Conservation (phyloP, 2,329 filamentous ascomycete species). For the Xylariales sp. region DNA sequence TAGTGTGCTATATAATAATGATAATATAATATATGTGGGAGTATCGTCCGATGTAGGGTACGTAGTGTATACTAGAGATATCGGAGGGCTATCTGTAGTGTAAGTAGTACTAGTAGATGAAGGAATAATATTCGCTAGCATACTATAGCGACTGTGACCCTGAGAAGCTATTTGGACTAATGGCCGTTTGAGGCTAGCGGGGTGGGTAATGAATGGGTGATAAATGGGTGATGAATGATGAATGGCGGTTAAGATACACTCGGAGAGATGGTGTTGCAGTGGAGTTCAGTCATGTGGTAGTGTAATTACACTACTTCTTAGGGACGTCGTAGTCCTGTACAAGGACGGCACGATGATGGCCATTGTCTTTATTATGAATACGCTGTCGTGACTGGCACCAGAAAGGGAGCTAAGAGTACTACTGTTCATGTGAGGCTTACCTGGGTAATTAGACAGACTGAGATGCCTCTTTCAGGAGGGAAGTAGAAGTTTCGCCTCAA, state of each 20-base stretch:
- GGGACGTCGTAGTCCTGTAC: background rate
- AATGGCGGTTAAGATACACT: conserved; percentile 15
- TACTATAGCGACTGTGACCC: background rate
- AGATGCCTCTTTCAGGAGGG: conserved; percentile 1
- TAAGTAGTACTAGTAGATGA: background rate
- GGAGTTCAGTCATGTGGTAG: conserved; percentile 24
- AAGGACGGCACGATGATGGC: background rate
- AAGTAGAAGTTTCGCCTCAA: background rate
- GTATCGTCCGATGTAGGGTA: background rate
- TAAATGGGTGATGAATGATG: conserved; percentile 1
- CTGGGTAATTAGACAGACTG: background rate
- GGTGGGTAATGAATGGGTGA: background rate
- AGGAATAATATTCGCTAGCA: conserved; percentile 13
- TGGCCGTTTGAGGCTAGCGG: conserved; percentile 19
- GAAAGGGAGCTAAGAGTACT: background rate
- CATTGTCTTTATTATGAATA: conserved; percentile 3
- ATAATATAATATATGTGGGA: too few species aligned
- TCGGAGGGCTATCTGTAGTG: too few species aligned
- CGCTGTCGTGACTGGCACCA: background rate
- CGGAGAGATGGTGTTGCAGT: conserved; percentile 8
- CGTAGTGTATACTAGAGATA: too few species aligned
- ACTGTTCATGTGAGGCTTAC: background rate
- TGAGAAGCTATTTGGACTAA: conserved; percentile 12
- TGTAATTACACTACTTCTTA: conserved; percentile 3
- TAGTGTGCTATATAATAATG: background rate